These are phyloP conservation scores for Penicillium sp. DNA, from an alignment of 2,329 filamentous ascomycete species.

Conservation along the genomic window DNA sequence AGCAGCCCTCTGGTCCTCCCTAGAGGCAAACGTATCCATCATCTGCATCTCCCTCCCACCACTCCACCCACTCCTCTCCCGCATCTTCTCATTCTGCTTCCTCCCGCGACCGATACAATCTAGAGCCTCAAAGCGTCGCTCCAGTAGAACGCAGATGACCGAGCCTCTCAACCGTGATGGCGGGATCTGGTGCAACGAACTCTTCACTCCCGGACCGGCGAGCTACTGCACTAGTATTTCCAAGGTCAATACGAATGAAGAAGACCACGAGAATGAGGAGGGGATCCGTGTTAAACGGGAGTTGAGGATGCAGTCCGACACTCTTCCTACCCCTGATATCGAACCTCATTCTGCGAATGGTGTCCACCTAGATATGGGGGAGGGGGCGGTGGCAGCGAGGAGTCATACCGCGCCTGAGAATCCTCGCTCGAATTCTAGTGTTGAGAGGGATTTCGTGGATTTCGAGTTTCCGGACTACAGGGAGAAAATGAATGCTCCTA, in stretches of 20 bases:
- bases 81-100: constrained; percentile 21
- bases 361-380: constrained; percentile 1
- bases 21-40: constrained; percentile 27
- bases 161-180: constrained; percentile 7
- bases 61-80: constrained; percentile 22
- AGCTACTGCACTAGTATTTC: constrained; percentile 23
- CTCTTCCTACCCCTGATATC: not conserved
- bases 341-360: not conserved
- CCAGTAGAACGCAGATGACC: constrained; percentile 5
- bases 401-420: not conserved
- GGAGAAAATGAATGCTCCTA: constrained; percentile 18
- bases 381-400: not conserved
- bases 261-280: constrained; percentile 5
- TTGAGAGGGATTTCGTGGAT: constrained; percentile 18
- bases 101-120: constrained; percentile 11
- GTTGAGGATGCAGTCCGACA: constrained; percentile 21
- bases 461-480: constrained; percentile 22
- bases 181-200: constrained; percentile 14
- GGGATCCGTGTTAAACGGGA: constrained; percentile 26
- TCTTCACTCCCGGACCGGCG: constrained; percentile 12
- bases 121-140: constrained; percentile 10
- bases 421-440: not conserved
- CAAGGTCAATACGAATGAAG: constrained; percentile 15
- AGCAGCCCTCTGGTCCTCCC: constrained; percentile 26
- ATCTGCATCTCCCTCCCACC: constrained; percentile 27